Evolutionary conservation across 2,329 filamentous ascomycete species (phyloP).

Genomic region (Ceratocystis smalleyi): DNA sequence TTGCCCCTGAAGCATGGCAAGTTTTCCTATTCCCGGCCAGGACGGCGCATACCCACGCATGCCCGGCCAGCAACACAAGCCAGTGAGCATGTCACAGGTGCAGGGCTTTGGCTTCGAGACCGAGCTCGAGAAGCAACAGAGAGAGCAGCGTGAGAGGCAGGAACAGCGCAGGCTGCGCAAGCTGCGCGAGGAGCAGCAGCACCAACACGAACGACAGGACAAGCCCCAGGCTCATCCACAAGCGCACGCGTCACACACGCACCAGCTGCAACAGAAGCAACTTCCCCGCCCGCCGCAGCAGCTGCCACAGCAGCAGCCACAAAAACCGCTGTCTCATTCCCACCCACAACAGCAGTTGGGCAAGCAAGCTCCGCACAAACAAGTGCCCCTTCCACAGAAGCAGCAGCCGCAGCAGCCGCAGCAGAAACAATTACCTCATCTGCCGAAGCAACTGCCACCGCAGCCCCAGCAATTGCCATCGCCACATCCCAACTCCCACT

Average conservation of each 20-base stretch:
- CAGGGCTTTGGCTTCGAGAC: constrained; percentile 11
- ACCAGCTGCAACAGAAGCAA: constrained; percentile 2
- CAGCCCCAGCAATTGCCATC: not conserved
- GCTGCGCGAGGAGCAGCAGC: constrained; percentile 8
- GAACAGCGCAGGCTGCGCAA: not conserved
- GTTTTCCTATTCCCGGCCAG: constrained; percentile 4
- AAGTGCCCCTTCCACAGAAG: not conserved
- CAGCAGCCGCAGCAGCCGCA: not conserved
- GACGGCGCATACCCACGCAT: constrained; percentile 14
- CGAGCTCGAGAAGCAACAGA: constrained; percentile 3
- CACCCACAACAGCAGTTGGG: not conserved
- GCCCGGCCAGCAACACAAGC: constrained; percentile 7
- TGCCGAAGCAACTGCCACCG: not conserved
- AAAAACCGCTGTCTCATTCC: not conserved
- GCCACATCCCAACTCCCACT: not conserved
- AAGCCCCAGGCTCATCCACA: constrained; percentile 1
- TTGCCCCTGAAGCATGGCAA: constrained; percentile 4
- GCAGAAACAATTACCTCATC: not conserved
- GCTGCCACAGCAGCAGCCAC: constrained; percentile 3
- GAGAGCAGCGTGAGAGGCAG: constrained; percentile 4
- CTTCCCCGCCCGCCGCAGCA: constrained; percentile 1
- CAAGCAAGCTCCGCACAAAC: not conserved
- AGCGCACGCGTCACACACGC: not conserved
- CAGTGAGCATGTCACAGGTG: constrained; percentile 4
- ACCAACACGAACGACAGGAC: not conserved